These are phyloP conservation scores for Mimosa bimucronata DNA, from an alignment of 306 rosid genomes.

Conservation along the genomic window DNA sequence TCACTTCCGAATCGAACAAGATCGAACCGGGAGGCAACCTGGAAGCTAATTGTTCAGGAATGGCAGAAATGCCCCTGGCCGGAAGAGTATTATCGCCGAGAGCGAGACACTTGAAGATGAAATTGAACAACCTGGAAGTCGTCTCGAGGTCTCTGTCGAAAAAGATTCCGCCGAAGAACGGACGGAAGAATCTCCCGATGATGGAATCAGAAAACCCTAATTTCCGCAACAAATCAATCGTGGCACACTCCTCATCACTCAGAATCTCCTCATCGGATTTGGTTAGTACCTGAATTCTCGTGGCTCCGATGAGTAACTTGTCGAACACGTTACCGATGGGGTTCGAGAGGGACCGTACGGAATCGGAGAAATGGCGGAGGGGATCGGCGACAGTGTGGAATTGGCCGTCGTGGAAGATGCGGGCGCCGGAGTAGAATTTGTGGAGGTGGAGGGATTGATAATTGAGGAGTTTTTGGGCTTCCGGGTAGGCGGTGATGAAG, in stretches of 20 bases:
- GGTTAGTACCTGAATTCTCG: constrained; percentile 52
- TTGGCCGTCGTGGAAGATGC: constrained; percentile 55
- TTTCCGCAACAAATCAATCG: constrained; percentile 52
- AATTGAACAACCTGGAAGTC: constrained; percentile 74
- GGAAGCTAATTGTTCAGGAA: constrained; percentile 70
- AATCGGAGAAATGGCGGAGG: constrained; percentile 64
- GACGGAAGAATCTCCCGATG: constrained; percentile 66
- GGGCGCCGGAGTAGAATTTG: constrained; percentile 77
- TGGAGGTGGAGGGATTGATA: constrained; percentile 63
- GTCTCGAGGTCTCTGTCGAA: constrained; percentile 71
- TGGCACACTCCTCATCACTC: constrained; percentile 52
- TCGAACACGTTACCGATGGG: constrained; percentile 74
- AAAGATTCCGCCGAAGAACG: constrained; percentile 86
- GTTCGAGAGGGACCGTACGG: constrained; percentile 60
- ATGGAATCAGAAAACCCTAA: constrained; percentile 76
- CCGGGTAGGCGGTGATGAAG: constrained; percentile 90
- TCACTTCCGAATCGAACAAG: constrained; percentile 55
- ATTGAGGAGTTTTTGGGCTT: constrained; percentile 75
- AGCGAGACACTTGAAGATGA: constrained; percentile 88
- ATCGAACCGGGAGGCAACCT: constrained; percentile 61
- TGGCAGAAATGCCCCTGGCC: constrained; percentile 72
- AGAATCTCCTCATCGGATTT: constrained; percentile 63
- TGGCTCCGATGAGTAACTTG: constrained; percentile 65
- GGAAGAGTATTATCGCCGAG: constrained; percentile 91
- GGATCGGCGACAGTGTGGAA: constrained; percentile 94